Conservation (phyloP, 2,329 filamentous ascomycete species). For the Madurella fahalii region DNA sequence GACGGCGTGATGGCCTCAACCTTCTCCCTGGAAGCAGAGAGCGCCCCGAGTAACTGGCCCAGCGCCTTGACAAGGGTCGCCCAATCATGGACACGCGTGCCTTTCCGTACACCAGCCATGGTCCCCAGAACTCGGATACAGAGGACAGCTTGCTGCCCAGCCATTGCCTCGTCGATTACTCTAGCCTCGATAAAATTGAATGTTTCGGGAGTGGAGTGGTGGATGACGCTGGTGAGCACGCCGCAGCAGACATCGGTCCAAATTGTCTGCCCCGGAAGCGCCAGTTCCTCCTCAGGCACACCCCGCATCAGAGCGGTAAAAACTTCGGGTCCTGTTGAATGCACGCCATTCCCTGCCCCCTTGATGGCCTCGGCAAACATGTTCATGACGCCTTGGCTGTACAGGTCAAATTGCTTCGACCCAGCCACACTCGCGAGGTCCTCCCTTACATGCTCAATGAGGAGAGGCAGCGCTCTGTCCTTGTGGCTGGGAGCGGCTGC, state of each 20-base stretch:
- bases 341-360: constrained; percentile 55
- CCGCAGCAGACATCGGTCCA: constrained; percentile 69
- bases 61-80: constrained; percentile 55
- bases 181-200: constrained; percentile 65
- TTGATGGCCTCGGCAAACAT: constrained; percentile 82
- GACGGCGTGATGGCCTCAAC: constrained; percentile 35
- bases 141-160: constrained; percentile 42
- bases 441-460: constrained; percentile 68
- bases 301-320: constrained; percentile 49
- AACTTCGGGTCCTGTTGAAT: constrained; percentile 55
- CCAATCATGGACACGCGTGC: constrained; percentile 72
- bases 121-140: constrained; percentile 61
- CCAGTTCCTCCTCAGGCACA: constrained; percentile 48
- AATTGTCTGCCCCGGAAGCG: constrained; percentile 36
- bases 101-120: constrained; percentile 75
- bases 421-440: constrained; percentile 57
- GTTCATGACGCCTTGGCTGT: constrained; percentile 84
- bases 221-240: constrained; percentile 74
- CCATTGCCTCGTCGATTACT: constrained; percentile 49
- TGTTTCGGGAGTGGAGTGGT: constrained; percentile 71
- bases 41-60: constrained; percentile 46
- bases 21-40: constrained; percentile 39
- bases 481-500: constrained; percentile 73
- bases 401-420: constrained; percentile 60
- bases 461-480: constrained; percentile 64